Evolutionary conservation across 2,329 filamentous ascomycete genomes (phyloP), one percentile per base, ranked within the genome.

Genomic region (Tolypocladium nubicola): DNA sequence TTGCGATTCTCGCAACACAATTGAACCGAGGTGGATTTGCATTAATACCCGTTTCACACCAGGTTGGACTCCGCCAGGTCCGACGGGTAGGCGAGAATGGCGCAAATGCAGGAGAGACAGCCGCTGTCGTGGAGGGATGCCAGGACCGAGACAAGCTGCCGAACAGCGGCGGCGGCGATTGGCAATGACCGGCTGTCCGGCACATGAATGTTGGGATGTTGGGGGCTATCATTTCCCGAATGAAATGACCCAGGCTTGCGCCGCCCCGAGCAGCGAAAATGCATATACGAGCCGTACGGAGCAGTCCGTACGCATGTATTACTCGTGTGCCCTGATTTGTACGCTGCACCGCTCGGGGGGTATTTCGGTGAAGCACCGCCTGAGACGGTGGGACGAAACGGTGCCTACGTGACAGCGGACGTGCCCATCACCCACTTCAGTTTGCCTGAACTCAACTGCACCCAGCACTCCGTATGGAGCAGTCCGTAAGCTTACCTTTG

Each of bases 101-200:
- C 30, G 47, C 47, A 35, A 35, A 21, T 35, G 30, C 9, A 10
- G 30, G 3, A 19, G 16, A 45, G 10, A 38, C 40, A 37, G 41
- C 38, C 47, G n/a, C 47, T 50, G 30, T 49, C 16, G 45, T 35
- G 40, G 16, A n/a, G 23, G 54, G 54, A 55, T 50, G 54, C 35
- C 54, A 55, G 37, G 50, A 47, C 43, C 54, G 35, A 55, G 54
- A 55, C 54, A 55, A 38, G n/a, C 35, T 9, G 16, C 35, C 54
- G 30, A 35, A 21, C 9, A 35, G 47, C 26, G 4, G 14, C 26
- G 26, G 26, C 21, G 35, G 45, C 54, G n/a, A 56, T 50, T 50
- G 54, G 45, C 47, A 37, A 13, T 30, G n/a, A 13, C 45, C 55
- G 55, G 55, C 55, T 56, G 55, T 52, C 47, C 55, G 55, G 49